Conservation (phyloP, 2,329 filamentous ascomycete species). For the Exophiala calicioides region DNA sequence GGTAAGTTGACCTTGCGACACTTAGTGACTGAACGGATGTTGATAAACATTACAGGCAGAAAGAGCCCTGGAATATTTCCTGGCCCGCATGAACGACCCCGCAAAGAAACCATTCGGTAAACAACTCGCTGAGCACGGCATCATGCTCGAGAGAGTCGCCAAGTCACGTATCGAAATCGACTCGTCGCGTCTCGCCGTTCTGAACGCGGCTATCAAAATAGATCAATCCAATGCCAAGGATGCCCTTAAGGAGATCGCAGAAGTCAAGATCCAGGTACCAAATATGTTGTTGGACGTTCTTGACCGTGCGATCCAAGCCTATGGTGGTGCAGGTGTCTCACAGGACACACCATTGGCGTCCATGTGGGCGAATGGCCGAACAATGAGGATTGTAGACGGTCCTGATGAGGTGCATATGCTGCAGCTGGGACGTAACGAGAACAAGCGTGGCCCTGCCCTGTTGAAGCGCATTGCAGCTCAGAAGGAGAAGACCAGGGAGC, state of each 20-base stretch:
- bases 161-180: constrained; percentile 93
- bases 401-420: constrained; percentile 91
- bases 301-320: constrained; percentile 90
- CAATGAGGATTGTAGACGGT: constrained; percentile 83
- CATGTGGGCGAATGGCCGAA: constrained; percentile 73
- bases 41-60: constrained; percentile 58
- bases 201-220: constrained; percentile 95
- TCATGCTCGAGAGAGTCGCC: constrained; percentile 93
- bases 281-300: constrained; percentile 80
- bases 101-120: constrained; percentile 90
- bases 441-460: constrained; percentile 45
- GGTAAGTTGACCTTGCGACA: constrained; percentile 35
- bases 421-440: constrained; percentile 58
- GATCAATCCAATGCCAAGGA: constrained; percentile 85
- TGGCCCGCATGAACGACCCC: constrained; percentile 90
- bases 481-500: constrained; percentile 28
- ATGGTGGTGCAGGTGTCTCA: constrained; percentile 84
- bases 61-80: constrained; percentile 88
- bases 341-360: constrained; percentile 91
- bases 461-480: constrained; percentile 29
- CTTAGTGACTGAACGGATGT: neutral
- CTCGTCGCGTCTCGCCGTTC: constrained; percentile 80
- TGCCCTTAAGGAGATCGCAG: constrained; percentile 87
- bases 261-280: constrained; percentile 92
- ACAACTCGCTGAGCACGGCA: constrained; percentile 81